These are phyloP conservation scores for Bipolaris zeicola DNA, from an alignment of 2,329 filamentous ascomycete genomes.

Conservation along the genomic window DNA sequence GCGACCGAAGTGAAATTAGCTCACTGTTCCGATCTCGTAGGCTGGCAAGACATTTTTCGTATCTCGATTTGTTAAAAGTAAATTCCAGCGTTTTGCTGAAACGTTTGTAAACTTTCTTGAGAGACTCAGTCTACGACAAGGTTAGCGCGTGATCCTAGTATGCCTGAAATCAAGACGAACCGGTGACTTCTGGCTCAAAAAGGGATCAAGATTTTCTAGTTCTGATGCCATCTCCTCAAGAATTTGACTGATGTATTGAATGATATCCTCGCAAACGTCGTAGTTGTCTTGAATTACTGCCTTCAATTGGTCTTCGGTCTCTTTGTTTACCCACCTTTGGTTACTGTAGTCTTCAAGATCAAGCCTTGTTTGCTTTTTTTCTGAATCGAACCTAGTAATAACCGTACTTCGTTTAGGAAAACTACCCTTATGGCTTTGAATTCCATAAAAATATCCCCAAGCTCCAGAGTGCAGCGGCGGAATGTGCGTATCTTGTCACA, in stretches of 20 bases:
- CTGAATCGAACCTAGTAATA: constrained; percentile 23
- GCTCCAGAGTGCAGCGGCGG: constrained; percentile 25
- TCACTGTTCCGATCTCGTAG: constrained; percentile 29
- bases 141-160: background rate
- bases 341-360: background rate
- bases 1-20: constrained; percentile 5
- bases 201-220: background rate
- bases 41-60: constrained; percentile 17
- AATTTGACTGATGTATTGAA: background rate
- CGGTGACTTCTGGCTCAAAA: background rate
- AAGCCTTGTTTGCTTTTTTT: constrained; percentile 12
- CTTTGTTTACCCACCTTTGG: background rate
- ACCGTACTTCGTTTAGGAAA: constrained; percentile 31
- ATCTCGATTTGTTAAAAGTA: constrained; percentile 26
- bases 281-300: background rate
- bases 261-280: background rate
- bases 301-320: background rate
- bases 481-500: constrained; percentile 21
- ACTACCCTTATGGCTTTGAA: constrained; percentile 23
- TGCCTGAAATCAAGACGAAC: background rate
- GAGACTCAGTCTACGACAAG: constrained; percentile 18
- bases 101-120: constrained; percentile 20
- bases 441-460: constrained; percentile 19
- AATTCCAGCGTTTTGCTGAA: constrained; percentile 18
- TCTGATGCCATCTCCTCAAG: background rate